Evolutionary conservation across 2,329 filamentous ascomycete species (phyloP).

Genomic region (Salinomyces thailandicus): DNA sequence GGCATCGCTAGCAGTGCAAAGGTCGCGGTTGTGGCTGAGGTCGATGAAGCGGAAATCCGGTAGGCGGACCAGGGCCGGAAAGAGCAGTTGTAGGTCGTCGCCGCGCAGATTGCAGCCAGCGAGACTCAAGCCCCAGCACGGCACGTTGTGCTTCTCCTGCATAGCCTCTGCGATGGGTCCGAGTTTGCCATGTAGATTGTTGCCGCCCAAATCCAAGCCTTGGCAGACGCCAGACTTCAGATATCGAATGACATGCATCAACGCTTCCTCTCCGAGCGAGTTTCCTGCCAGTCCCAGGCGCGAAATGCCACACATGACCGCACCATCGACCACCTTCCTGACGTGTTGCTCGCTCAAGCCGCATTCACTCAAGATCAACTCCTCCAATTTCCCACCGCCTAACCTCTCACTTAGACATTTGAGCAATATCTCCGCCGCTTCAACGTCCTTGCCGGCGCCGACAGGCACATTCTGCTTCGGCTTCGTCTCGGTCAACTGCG

Average conservation of each 20-base stretch:
- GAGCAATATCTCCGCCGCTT: conserved; percentile 57
- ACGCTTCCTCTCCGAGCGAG: conserved; percentile 58
- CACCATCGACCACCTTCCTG: conserved; percentile 66
- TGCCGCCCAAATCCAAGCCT: conserved; percentile 80
- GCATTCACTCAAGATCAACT: conserved; percentile 75
- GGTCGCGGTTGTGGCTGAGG: conserved; percentile 73
- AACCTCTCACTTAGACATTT: conserved; percentile 68
- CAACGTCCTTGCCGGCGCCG: conserved; percentile 22
- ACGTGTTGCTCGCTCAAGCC: conserved; percentile 61
- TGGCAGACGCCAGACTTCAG: conserved; percentile 68
- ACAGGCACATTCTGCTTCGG: conserved; percentile 20
- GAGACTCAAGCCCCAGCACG: conserved; percentile 72
- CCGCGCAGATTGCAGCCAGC: conserved; percentile 75
- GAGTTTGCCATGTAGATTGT: conserved; percentile 50
- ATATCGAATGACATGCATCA: conserved; percentile 68
- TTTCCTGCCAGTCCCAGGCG: conserved; percentile 79
- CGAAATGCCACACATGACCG: conserved; percentile 65
- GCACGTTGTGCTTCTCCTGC: conserved; percentile 31
- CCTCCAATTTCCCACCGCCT: conserved; percentile 64
- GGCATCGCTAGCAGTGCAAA: conserved; percentile 45
- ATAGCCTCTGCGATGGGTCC: conserved; percentile 42
- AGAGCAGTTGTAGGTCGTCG: conserved; percentile 58
- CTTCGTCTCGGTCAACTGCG: conserved; percentile 15
- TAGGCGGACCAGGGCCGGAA: conserved; percentile 62
- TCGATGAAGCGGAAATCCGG: conserved; percentile 78